phyloP scores from a whole-genome alignment of 1,284 basidiomycete species.

The Caloboletus inedulis region DNA sequence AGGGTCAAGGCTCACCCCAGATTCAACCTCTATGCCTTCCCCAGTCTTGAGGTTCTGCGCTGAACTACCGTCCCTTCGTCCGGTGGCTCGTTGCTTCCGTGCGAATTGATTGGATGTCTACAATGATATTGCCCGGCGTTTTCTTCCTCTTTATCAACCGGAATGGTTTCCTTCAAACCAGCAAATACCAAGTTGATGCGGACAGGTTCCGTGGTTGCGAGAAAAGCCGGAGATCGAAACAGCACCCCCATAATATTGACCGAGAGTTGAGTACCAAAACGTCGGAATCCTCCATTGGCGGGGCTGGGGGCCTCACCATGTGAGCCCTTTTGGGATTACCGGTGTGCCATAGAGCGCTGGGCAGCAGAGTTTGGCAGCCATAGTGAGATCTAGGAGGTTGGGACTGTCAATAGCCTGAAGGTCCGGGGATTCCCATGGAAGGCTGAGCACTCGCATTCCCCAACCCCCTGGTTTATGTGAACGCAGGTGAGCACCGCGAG shows the following conservation, averaged over 20 bases:
- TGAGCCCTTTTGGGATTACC: constrained; percentile 9
- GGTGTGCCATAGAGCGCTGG: constrained; percentile 16
- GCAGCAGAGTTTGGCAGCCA: background rate
- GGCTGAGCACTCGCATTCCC: background rate
- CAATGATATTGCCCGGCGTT: constrained; percentile 11
- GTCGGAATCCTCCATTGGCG: constrained; percentile 20
- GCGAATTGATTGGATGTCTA: constrained; percentile 17
- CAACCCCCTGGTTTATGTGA: background rate
- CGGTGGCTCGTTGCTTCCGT: constrained; percentile 4
- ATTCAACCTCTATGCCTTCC: constrained; percentile 13
- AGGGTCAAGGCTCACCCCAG: constrained; percentile 11
- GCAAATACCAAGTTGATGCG: constrained; percentile 16
- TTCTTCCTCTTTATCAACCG: background rate
- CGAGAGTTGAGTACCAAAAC: constrained; percentile 21
- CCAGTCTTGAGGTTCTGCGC: background rate
- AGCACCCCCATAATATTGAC: constrained; percentile 11
- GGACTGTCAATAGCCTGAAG: background rate
- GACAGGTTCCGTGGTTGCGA: background rate
- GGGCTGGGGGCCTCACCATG: constrained; percentile 11
- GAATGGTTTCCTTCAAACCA: constrained; percentile 11
- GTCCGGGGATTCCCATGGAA: background rate
- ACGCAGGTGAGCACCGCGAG: background rate
- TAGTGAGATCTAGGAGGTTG: background rate
- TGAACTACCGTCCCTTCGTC: constrained; percentile 15
- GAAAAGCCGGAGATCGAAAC: constrained; percentile 18